Evolutionary conservation across 768 basidiomycete species (phyloP).

Genomic region (Phaeolepiota aurea): DNA sequence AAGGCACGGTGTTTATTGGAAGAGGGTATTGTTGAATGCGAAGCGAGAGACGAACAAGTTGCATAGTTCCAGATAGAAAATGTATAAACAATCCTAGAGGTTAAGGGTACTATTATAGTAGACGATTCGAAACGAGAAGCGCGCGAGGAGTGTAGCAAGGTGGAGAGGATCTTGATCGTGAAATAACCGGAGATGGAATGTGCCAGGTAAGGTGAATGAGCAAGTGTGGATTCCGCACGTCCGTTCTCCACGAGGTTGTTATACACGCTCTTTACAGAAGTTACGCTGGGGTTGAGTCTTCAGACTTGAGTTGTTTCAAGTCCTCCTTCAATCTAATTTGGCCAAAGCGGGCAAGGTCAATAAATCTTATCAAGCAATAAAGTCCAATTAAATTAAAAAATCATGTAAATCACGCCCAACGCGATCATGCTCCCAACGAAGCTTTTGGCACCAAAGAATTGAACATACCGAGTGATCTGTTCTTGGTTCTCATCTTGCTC

Average conservation of each 20-base stretch:
- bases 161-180: neutral
- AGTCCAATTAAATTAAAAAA: slow-evolving; percentile 27
- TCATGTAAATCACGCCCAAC: slow-evolving; percentile 47
- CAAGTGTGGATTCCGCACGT: slow-evolving; percentile 1
- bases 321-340: slow-evolving; percentile 60
- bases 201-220: neutral
- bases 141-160: neutral
- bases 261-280: too few species aligned
- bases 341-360: slow-evolving; percentile 21
- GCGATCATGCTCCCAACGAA: slow-evolving; percentile 42
- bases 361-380: slow-evolving; percentile 22
- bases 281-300: slow-evolving; percentile 1
- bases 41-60: neutral
- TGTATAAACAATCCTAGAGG: neutral
- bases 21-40: slow-evolving; percentile 1
- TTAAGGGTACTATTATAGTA: neutral
- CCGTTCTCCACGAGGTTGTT: neutral
- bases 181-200: neutral
- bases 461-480: slow-evolving; percentile 71
- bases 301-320: slow-evolving; percentile 37
- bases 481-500: slow-evolving; percentile 74
- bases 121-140: neutral
- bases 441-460: slow-evolving; percentile 49
- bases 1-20: too few species aligned
- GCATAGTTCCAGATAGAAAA: neutral